phyloP scores from a whole-genome alignment of 164 flowering plant genomes.

The Tetrastigma voinierianum region DNA sequence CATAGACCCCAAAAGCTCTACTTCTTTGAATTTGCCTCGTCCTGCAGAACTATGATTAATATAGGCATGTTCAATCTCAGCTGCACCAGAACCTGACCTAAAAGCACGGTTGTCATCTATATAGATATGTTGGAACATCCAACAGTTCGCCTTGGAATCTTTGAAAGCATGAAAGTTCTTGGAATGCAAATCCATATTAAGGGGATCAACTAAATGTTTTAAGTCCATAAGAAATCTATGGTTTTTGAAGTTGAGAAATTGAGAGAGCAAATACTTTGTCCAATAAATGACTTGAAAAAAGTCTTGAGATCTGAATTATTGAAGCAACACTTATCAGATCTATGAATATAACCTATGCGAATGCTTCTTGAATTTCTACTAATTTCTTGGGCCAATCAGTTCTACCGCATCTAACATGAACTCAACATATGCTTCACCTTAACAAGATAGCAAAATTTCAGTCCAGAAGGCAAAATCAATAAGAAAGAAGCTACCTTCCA shows the following conservation, averaged over 20 bases:
- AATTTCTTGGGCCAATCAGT: too few relatives aligned
- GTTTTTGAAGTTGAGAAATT: too few relatives aligned
- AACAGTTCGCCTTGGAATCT: not conserved
- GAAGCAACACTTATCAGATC: too few relatives aligned
- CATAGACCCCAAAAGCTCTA: slow-evolving; percentile 82
- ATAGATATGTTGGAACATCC: not conserved
- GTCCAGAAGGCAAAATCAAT: not conserved
- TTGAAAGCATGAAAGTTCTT: not conserved
- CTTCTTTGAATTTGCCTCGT: slow-evolving; percentile 32
- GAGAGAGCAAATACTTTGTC: too few relatives aligned
- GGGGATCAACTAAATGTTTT: not conserved
- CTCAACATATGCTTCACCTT: not conserved
- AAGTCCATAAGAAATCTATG: too few relatives aligned
- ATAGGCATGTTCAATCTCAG: slow-evolving; percentile 94
- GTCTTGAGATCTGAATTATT: too few relatives aligned
- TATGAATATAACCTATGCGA: too few relatives aligned
- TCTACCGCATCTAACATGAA: too few relatives aligned
- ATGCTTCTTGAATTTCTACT: too few relatives aligned
- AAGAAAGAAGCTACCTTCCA: slow-evolving; percentile 56
- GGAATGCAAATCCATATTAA: not conserved
- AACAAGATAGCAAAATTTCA: not conserved
- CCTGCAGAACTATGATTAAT: slow-evolving; percentile 54
- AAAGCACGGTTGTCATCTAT: not conserved
- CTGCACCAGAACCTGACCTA: slow-evolving; percentile 70
- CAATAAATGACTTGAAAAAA: not conserved